These are phyloP conservation scores for Porcisia hertigi DNA, from an alignment of 208 protist genomes.

Conservation along the genomic window DNA sequence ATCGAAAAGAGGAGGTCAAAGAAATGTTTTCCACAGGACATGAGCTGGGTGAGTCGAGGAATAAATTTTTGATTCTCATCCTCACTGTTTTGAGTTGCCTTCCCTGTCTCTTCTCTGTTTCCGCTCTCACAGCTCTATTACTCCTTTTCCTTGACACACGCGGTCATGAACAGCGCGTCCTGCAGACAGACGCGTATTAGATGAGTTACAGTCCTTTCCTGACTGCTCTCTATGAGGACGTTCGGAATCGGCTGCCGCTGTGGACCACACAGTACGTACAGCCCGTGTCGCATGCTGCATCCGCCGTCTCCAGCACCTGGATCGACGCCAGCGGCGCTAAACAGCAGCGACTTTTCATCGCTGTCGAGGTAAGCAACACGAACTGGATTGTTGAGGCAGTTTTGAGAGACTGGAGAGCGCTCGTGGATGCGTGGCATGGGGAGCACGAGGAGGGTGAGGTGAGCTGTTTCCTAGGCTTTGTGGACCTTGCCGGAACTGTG, in stretches of 20 bases:
- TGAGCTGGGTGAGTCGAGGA: too few species aligned
- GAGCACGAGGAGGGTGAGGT: background rate
- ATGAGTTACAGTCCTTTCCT: slow-evolving; percentile 12
- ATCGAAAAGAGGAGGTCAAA: too few species aligned
- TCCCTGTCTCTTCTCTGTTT: background rate
- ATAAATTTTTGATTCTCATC: too few species aligned
- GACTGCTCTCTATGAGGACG: slow-evolving; percentile 29
- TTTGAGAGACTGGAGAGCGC: slow-evolving; percentile 4
- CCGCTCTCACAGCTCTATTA: background rate
- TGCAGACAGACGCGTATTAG: background rate
- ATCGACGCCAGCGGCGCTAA: background rate
- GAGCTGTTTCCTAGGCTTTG: slow-evolving; percentile 46
- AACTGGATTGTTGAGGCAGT: background rate
- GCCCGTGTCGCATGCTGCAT: background rate
- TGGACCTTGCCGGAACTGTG: slow-evolving; percentile 53
- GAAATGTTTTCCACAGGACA: too few species aligned
- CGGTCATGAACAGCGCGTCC: background rate
- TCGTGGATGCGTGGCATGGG: background rate
- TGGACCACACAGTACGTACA: slow-evolving; percentile 25
- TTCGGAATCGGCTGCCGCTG: slow-evolving; percentile 46
- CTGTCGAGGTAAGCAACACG: slow-evolving; percentile 25
- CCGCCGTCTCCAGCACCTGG: slow-evolving; percentile 26
- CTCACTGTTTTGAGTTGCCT: background rate
- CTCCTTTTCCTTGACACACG: too few species aligned
- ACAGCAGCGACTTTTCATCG: slow-evolving; percentile 31